Percentiles rank a stretch among this genome's conserved stretches.
Conservation (phyloP, 164 flowering plant genomes). For the Vitis rupestris region DNA sequence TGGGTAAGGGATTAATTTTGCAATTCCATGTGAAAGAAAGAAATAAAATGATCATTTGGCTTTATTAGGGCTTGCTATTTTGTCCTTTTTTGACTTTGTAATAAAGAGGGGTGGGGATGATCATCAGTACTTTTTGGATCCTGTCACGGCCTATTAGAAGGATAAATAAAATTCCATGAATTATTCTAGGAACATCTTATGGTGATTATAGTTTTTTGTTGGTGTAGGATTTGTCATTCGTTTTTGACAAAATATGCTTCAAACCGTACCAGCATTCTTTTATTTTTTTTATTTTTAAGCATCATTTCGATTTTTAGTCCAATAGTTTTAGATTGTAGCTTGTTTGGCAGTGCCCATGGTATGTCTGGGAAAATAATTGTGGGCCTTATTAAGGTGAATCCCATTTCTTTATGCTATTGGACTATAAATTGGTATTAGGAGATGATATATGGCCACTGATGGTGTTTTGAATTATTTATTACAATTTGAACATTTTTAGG, state of each 20-base stretch:
- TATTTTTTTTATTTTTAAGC: neutral
- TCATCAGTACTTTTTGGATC: too few relatives aligned
- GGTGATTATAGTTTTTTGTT: too few relatives aligned
- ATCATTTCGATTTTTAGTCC: neutral
- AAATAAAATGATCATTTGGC: too few relatives aligned
- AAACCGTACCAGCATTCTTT: too few relatives aligned
- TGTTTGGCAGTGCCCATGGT: neutral
- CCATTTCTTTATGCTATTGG: neutral
- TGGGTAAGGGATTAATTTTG: neutral
- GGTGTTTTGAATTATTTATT: neutral
- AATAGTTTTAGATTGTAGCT: conserved; percentile 1
- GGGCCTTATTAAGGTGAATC: too few relatives aligned
- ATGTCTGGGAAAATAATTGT: neutral
- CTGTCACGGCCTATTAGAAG: too few relatives aligned
- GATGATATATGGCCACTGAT: neutral
- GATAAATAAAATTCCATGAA: too few relatives aligned
- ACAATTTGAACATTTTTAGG: conserved; percentile 43
- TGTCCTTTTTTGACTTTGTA: too few relatives aligned
- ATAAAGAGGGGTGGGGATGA: too few relatives aligned
- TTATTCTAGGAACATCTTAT: too few relatives aligned
- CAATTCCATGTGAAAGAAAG: neutral
- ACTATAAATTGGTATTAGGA: neutral
- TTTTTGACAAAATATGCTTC: neutral
- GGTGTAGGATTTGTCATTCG: too few relatives aligned
- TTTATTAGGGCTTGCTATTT: too few relatives aligned